Conservation (phyloP, 106 monocot species). For the Acanthochlamys bracteata region DNA sequence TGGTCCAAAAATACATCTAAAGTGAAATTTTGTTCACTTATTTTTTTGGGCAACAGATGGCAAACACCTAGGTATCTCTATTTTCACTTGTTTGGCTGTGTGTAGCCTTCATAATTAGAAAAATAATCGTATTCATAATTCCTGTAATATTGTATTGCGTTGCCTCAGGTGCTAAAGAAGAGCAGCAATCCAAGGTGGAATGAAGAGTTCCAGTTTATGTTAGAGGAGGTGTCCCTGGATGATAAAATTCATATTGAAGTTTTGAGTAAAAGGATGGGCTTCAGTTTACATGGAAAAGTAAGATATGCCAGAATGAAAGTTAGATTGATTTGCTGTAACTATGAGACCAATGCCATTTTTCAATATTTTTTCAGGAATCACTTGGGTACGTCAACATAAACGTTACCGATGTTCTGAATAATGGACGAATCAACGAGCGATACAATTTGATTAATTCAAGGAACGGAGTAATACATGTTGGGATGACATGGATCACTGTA, state of each 20-base stretch:
- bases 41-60: too few species aligned
- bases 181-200: conserved; percentile 77
- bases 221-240: conserved; percentile 61
- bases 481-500: conserved; percentile 63
- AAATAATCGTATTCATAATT: not conserved
- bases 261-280: conserved; percentile 48
- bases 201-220: conserved; percentile 68
- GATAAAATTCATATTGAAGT: conserved; percentile 77
- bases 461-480: conserved; percentile 62
- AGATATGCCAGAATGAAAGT: not conserved
- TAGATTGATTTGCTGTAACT: not conserved
- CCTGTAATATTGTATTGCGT: not conserved
- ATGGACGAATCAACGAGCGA: conserved; percentile 61
- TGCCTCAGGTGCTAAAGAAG: conserved; percentile 43
- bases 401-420: conserved; percentile 63
- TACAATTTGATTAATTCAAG: conserved; percentile 81
- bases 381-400: conserved; percentile 66
- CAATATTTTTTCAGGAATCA: conserved; percentile 43
- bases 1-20: too few species aligned
- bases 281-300: conserved; percentile 45
- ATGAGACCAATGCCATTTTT: not conserved
- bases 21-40: too few species aligned
- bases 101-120: not conserved
- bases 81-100: too few species aligned
- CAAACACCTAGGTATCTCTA: too few species aligned